A percentile compares a stretch with the other conserved stretches of the same genome.
These are phyloP conservation scores for Saccharomyces hybrid DNA, from an alignment of 1,139 yeast species.

Conservation along the genomic window DNA sequence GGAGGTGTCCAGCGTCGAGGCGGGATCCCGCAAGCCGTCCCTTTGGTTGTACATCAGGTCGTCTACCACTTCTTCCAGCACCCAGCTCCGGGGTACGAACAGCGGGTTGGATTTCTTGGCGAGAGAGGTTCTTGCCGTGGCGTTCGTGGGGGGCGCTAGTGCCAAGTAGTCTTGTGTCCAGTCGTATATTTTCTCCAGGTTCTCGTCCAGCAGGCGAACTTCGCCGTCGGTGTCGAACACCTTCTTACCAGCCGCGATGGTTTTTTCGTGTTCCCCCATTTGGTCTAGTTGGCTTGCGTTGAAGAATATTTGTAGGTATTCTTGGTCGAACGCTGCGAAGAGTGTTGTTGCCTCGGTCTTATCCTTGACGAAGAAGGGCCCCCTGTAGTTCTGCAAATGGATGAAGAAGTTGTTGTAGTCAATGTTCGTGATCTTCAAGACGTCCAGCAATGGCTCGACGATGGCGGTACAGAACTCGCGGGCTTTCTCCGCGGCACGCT, in stretches of 20 bases:
- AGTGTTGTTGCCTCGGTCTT: slow-evolving; percentile 13
- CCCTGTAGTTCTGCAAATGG: slow-evolving; percentile 42
- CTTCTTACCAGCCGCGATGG: not conserved
- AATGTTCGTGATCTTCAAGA: slow-evolving; percentile 52
- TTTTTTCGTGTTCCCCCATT: slow-evolving; percentile 9
- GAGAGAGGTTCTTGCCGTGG: slow-evolving; percentile 36
- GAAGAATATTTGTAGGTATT: slow-evolving; percentile 35
- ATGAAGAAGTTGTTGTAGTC: slow-evolving; percentile 80
- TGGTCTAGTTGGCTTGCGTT: slow-evolving; percentile 25
- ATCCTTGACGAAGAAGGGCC: slow-evolving; percentile 9
- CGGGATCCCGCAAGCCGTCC: slow-evolving; percentile 25
- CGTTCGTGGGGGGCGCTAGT: slow-evolving; percentile 31
- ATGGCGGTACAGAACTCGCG: slow-evolving; percentile 29
- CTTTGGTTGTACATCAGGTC: slow-evolving; percentile 29
- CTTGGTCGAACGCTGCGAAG: slow-evolving; percentile 23
- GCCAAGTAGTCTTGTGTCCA: slow-evolving; percentile 38
- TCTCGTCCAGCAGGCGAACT: slow-evolving; percentile 25
- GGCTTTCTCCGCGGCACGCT: slow-evolving; percentile 10
- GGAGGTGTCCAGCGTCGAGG: slow-evolving; percentile 19
- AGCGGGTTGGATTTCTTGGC: slow-evolving; percentile 58
- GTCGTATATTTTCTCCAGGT: slow-evolving; percentile 25
- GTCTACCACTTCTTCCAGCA: slow-evolving; percentile 72
- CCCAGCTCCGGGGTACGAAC: slow-evolving; percentile 81
- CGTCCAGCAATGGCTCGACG: slow-evolving; percentile 55
- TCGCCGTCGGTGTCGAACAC: slow-evolving; percentile 11